Conservation (phyloP, 768 basidiomycete genomes). For the Ramaria sp. region DNA sequence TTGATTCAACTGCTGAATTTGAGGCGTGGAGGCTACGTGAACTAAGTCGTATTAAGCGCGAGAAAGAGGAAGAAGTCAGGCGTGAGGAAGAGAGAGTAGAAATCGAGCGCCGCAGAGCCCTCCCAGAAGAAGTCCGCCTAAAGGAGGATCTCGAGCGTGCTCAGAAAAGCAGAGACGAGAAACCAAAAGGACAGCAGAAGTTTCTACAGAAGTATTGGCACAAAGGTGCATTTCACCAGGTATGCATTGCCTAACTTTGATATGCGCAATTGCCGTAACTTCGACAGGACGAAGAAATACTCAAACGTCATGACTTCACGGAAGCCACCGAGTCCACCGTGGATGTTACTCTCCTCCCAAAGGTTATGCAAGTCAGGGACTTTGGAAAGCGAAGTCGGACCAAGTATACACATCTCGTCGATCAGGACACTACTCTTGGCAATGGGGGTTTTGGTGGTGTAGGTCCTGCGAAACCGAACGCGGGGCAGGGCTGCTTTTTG, state of each 20-base stretch:
- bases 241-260: constrained; percentile 20
- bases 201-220: constrained; percentile 99
- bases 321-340: constrained; percentile 82
- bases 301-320: constrained; percentile 75
- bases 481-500: constrained; percentile 67
- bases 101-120: constrained; percentile 78
- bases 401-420: constrained; percentile 92
- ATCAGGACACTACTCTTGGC: constrained; percentile 77
- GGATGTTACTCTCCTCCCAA: constrained; percentile 80
- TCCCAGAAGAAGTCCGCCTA: constrained; percentile 89
- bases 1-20: constrained; percentile 84
- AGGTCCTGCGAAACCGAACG: constrained; percentile 27
- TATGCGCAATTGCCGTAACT: constrained; percentile 1
- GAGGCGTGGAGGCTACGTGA: constrained; percentile 95
- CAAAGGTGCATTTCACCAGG: constrained; percentile 98
- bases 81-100: constrained; percentile 84
- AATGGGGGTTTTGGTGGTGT: constrained; percentile 58
- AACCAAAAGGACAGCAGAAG: constrained; percentile 83
- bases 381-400: constrained; percentile 88
- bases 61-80: constrained; percentile 78
- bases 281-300: constrained; percentile 74
- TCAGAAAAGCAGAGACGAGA: constrained; percentile 70
- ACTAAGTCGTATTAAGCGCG: constrained; percentile 83
- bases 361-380: constrained; percentile 95
- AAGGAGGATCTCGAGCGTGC: constrained; percentile 88